Evolutionary conservation across 371 early-diverging fungal species (phyloP).

Genomic region (Catenaria anguillulae): DNA sequence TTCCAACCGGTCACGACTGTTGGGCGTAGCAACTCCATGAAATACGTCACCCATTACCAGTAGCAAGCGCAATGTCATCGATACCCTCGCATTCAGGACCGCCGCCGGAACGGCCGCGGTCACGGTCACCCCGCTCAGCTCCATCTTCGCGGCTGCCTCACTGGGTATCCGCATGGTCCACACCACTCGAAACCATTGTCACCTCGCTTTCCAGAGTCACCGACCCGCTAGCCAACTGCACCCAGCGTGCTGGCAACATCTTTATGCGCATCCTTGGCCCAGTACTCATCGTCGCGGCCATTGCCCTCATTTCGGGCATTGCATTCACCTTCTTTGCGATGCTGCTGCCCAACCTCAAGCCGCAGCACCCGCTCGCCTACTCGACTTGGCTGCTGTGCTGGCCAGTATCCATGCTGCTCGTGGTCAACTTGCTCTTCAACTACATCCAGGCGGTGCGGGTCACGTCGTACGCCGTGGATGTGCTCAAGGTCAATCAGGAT

Average conservation of each 20-base stretch:
- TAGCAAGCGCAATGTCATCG: too few species aligned
- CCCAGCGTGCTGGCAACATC: not conserved
- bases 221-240: too few species aligned
- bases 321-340: not conserved
- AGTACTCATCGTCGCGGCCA: not conserved
- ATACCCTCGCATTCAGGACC: too few species aligned
- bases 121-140: too few species aligned
- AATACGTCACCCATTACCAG: too few species aligned
- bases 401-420: not conserved
- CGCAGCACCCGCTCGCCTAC: not conserved
- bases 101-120: too few species aligned
- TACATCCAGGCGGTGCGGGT: not conserved
- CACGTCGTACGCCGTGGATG: not conserved
- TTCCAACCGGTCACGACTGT: too few species aligned
- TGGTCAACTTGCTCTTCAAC: not conserved
- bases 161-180: too few species aligned
- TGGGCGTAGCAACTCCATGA: too few species aligned
- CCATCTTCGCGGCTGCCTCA: too few species aligned
- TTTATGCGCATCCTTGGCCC: not conserved
- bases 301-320: not conserved
- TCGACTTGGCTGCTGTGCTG: not conserved
- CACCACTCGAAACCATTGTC: too few species aligned
- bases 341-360: not conserved
- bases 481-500: not conserved
- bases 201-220: too few species aligned